phyloP scores from a whole-genome alignment of 2,329 filamentous ascomycete species.

The Fusarium cicatricum region DNA sequence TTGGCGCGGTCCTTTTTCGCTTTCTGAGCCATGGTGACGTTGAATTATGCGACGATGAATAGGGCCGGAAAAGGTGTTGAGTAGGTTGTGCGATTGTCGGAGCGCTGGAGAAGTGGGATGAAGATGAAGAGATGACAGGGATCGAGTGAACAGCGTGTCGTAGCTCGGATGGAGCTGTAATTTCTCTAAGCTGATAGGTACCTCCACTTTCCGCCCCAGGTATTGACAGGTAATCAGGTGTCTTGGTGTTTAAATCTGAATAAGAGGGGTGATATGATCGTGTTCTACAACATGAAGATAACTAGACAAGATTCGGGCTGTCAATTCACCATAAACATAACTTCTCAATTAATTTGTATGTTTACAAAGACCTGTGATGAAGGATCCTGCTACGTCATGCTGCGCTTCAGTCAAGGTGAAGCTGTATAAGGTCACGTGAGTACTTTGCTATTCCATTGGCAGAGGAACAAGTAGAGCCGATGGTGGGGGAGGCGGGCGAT shows the following conservation, averaged over 20 bases:
- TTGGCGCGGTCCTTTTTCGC: slow-evolving; percentile 74
- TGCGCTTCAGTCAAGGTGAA: neutral
- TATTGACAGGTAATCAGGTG: too few relatives aligned
- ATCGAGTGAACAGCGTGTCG: slow-evolving; percentile 13
- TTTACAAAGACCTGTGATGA: too few relatives aligned
- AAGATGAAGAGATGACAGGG: slow-evolving; percentile 10
- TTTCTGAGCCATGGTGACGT: slow-evolving; percentile 64
- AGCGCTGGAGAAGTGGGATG: slow-evolving; percentile 22
- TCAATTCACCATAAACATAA: too few relatives aligned
- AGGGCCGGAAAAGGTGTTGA: too few relatives aligned
- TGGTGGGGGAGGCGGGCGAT: slow-evolving; percentile 13
- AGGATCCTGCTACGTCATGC: neutral
- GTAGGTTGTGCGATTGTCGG: too few relatives aligned
- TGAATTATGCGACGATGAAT: neutral
- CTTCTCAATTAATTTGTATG: too few relatives aligned
- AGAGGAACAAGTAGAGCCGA: neutral
- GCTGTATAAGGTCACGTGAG: too few relatives aligned
- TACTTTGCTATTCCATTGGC: too few relatives aligned
- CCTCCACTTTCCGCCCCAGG: slow-evolving; percentile 24
- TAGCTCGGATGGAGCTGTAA: neutral
- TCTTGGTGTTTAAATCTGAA: neutral
- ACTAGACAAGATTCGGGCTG: too few relatives aligned
- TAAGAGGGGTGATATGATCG: too few relatives aligned
- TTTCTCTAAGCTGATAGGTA: slow-evolving; percentile 17
- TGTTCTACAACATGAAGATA: too few relatives aligned